These are phyloP conservation scores for Salvia miltiorrhiza DNA, from an alignment of 257 asterid genomes.

Conservation along the genomic window DNA sequence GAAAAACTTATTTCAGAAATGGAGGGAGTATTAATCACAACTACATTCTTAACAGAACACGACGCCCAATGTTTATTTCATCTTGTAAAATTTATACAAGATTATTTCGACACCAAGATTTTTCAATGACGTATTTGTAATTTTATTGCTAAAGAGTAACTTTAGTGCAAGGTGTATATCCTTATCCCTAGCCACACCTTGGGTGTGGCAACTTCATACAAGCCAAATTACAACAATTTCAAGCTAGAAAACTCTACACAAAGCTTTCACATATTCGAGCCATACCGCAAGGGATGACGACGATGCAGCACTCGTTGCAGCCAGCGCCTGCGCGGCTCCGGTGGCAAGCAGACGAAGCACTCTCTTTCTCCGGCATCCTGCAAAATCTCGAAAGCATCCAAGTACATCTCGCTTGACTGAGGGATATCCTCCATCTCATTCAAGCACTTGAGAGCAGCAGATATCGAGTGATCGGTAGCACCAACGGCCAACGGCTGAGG, in stretches of 20 bases:
- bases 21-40: too few relatives aligned
- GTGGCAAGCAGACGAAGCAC: constrained; percentile 78
- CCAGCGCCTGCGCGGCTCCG: constrained; percentile 93
- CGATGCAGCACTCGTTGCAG: constrained; percentile 77
- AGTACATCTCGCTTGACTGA: constrained; percentile 79
- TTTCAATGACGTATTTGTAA: too few relatives aligned
- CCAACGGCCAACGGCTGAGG: constrained; percentile 10
- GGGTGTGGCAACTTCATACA: neutral
- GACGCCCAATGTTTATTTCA: too few relatives aligned
- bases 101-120: too few relatives aligned
- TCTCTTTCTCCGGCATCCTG: constrained; percentile 76
- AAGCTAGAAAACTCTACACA: neutral
- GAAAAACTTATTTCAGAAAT: too few relatives aligned
- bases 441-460: constrained; percentile 64
- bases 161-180: too few relatives aligned
- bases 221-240: neutral
- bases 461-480: constrained; percentile 64
- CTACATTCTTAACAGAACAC: too few relatives aligned
- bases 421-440: constrained; percentile 81
- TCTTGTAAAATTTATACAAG: too few relatives aligned
- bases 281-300: constrained; percentile 62
- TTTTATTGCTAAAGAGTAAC: too few relatives aligned
- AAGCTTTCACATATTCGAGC: constrained; percentile 33
- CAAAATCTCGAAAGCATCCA: constrained; percentile 82
- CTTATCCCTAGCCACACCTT: neutral